Evolutionary conservation across 208 protist species (phyloP).

Genomic region (Leishmania aethiopica): DNA sequence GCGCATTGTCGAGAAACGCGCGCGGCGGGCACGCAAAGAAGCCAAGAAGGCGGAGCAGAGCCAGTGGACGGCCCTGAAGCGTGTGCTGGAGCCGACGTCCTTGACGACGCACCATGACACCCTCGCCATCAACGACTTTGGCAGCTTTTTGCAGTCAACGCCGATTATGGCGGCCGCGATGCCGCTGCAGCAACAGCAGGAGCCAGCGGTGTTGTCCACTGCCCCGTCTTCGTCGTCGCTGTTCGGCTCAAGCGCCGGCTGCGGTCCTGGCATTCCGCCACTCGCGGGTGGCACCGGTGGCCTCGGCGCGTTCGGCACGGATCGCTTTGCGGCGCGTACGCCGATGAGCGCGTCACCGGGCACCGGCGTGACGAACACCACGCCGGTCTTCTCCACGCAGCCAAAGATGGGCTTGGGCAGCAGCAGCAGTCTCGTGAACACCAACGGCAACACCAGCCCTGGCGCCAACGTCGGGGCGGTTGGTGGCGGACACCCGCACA

Average conservation of each 20-base stretch:
- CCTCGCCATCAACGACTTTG: slow-evolving; percentile 73
- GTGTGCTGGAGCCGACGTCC: slow-evolving; percentile 39
- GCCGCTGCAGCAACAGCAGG: slow-evolving; percentile 13
- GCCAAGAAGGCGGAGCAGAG: slow-evolving; percentile 34
- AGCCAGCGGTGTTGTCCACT: neutral
- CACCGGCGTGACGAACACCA: slow-evolving; percentile 10
- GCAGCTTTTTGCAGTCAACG: slow-evolving; percentile 46
- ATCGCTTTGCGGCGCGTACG: slow-evolving; percentile 23
- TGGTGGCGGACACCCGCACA: slow-evolving; percentile 13
- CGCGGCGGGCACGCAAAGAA: slow-evolving; percentile 35
- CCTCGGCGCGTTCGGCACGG: slow-evolving; percentile 18
- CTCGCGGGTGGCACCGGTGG: slow-evolving; percentile 4
- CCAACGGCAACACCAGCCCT: slow-evolving; percentile 9
- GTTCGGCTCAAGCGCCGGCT: slow-evolving; percentile 9
- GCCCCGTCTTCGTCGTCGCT: neutral
- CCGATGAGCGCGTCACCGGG: slow-evolving; percentile 9
- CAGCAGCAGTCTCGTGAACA: slow-evolving; percentile 5
- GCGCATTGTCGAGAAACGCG: slow-evolving; percentile 37
- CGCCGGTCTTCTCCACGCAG: slow-evolving; percentile 49
- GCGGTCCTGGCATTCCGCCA: slow-evolving; percentile 7
- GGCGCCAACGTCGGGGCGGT: neutral
- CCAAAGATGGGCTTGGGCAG: slow-evolving; percentile 22
- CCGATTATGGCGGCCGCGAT: neutral
- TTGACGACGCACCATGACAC: slow-evolving; percentile 61
- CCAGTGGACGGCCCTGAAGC: slow-evolving; percentile 47